phyloP scores from a whole-genome alignment of 352 stramenopile species.

The Globisporangium radiosum region DNA sequence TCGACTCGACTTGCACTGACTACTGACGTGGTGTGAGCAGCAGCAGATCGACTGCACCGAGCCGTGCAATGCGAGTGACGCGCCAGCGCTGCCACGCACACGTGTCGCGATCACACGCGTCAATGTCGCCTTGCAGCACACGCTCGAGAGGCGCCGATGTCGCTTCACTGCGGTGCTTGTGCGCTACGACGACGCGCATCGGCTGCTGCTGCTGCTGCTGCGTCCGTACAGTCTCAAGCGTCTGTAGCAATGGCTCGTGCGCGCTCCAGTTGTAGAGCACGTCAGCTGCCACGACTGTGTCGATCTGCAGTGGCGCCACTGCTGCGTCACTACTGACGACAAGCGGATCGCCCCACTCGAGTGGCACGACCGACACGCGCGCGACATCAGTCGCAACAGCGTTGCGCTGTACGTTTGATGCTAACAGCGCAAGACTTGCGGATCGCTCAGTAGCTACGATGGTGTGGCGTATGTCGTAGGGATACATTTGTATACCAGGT shows the following conservation, averaged over 20 bases:
- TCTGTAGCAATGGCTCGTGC: constrained; percentile 35
- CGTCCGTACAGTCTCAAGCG: constrained; percentile 13
- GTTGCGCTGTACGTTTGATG: constrained; percentile 28
- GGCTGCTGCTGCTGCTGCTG: constrained; percentile 1
- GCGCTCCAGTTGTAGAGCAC: constrained; percentile 60
- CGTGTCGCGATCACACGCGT: background rate
- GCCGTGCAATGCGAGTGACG: constrained; percentile 13
- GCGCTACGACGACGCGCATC: constrained; percentile 27
- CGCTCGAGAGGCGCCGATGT: constrained; percentile 21
- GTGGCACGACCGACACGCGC: constrained; percentile 6
- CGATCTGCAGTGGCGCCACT: background rate
- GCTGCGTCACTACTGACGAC: background rate
- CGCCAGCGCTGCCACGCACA: constrained; percentile 27
- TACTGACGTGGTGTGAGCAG: constrained; percentile 13
- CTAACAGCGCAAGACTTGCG: constrained; percentile 21
- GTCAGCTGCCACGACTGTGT: constrained; percentile 40
- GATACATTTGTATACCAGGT: no score
- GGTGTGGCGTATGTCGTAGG: background rate
- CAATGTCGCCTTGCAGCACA: constrained; percentile 11
- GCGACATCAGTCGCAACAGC: background rate
- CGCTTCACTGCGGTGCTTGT: constrained; percentile 40
- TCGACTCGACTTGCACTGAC: no score
- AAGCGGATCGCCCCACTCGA: constrained; percentile 28
- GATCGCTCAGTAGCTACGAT: constrained; percentile 34
- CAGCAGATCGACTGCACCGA: constrained; percentile 19